Base-by-base conservation (phyloP, 2,329 filamentous ascomycete species). In the Trichoderma pleuroti region DNA sequence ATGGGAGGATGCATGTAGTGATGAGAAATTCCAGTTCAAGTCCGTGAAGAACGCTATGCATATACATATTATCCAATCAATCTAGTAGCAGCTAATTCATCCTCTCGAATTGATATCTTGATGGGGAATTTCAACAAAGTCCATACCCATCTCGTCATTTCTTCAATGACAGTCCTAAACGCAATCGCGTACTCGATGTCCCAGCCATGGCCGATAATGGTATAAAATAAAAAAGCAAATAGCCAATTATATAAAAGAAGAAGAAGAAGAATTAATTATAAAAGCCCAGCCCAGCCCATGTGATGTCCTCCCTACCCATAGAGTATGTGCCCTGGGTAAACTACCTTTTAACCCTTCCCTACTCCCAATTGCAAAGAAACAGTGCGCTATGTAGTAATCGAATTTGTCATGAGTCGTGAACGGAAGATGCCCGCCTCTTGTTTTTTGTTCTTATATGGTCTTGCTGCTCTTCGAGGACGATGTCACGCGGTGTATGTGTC, bases 401-500 rank as follows among this genome's bases (percentile, higher is more conserved):
- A 60, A 60, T 5, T 46, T 26, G 54, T 68, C 57, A 39, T 68
- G 16, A 61, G 21, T 61, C 66, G 21, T 49, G 4, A 49, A 24
- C 26, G 28, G 26, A n/a, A 11, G 1, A 28, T 32, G 10, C 14
- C 18, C 28, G 11, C 39, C 39, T 39, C 32, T 21, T 49, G 32
- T 59, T 36, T 36, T 36, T 10, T 21, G 10, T 5, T 8, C 21
- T 68, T 36, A 12, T 30, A 39, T 18, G 3, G 4, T 24, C 16
- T 12, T 8, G 18, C 16, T 68, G n/a, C n/a, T 26, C 10, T 39
- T 28, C 5, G 4, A 4, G 12, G 16, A 5, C 12, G 32, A 7
- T n/a, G n/a, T 70, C n/a, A 83, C 10, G 79, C 76, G 16, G 80
- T 79, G 70, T 83, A 81, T 76, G 83, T 81, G 2, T 80, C 77